Percentiles rank a stretch among this genome's conserved stretches.
Evolutionary conservation across 192 early-diverging fungal genomes (phyloP).

Genomic region (Phycomyces blakesleeanus): DNA sequence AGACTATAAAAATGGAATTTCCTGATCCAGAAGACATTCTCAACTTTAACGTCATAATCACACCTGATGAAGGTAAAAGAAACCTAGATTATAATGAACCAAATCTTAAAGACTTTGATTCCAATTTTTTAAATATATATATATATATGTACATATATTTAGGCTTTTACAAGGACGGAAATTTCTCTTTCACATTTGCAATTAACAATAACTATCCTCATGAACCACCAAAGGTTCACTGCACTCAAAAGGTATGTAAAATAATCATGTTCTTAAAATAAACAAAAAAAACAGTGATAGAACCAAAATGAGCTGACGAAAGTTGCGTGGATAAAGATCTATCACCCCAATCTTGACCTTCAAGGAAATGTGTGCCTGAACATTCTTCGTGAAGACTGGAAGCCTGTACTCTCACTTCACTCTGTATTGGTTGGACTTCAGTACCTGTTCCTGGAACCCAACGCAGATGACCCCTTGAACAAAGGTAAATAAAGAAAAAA

Average conservation of each 20-base stretch:
- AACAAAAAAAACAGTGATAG: too few species aligned
- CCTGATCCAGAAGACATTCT: slow-evolving; percentile 77
- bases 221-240: slow-evolving; percentile 90
- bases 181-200: slow-evolving; percentile 79
- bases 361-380: slow-evolving; percentile 97
- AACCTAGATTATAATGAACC: background rate
- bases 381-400: slow-evolving; percentile 98
- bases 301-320: background rate
- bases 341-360: slow-evolving; percentile 97
- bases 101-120: too few species aligned
- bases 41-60: slow-evolving; percentile 78
- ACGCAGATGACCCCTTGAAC: slow-evolving; percentile 96
- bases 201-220: slow-evolving; percentile 90
- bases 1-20: slow-evolving; percentile 71
- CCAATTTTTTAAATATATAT: too few species aligned
- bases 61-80: slow-evolving; percentile 76
- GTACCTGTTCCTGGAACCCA: slow-evolving; percentile 90
- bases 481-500: slow-evolving; percentile 55
- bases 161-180: slow-evolving; percentile 84
- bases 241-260: slow-evolving; percentile 79
- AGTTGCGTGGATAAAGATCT: slow-evolving; percentile 56
- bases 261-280: too few species aligned
- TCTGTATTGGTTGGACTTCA: slow-evolving; percentile 87
- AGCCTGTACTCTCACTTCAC: slow-evolving; percentile 93
- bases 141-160: too few species aligned